A percentile compares a stretch with the other conserved stretches of the same genome.
Conservation (phyloP, 768 basidiomycete genomes). For the Rubroboletus pulcherrimus region DNA sequence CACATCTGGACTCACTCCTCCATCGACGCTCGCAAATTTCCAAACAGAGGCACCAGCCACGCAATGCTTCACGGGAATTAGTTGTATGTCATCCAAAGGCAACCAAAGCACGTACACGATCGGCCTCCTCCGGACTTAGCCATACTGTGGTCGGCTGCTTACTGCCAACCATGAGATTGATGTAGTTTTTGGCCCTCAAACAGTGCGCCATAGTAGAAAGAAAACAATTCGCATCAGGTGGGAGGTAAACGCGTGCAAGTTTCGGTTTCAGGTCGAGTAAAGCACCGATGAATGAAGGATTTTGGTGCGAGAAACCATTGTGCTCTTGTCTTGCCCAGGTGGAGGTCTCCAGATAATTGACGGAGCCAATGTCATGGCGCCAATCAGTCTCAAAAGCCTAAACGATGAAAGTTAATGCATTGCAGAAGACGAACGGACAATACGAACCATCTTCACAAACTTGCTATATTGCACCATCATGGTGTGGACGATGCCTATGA, state of each 20-base stretch:
- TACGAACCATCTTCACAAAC: conserved; percentile 73
- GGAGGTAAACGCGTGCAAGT: conserved; percentile 75
- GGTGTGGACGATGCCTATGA: conserved; percentile 84
- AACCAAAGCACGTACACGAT: conserved; percentile 40
- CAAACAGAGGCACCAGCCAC: conserved; percentile 84
- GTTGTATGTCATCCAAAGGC: background rate
- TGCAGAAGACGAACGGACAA: background rate
- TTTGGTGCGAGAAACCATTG: conserved; percentile 89
- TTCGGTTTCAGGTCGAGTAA: conserved; percentile 75
- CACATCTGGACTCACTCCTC: conserved; percentile 71
- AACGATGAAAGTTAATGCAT: background rate
- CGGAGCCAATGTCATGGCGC: conserved; percentile 64
- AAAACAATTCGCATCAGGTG: conserved; percentile 89
- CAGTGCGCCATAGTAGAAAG: conserved; percentile 83
- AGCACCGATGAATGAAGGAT: conserved; percentile 81
- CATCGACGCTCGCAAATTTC: conserved; percentile 76
- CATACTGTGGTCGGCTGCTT: conserved; percentile 82
- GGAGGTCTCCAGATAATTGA: conserved; percentile 87
- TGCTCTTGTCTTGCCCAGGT: conserved; percentile 86
- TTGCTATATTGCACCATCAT: conserved; percentile 91
- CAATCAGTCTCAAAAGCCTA: conserved; percentile 61
- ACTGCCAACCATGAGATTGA: conserved; percentile 86
- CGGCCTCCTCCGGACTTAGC: conserved; percentile 72
- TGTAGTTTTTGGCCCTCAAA: conserved; percentile 76
- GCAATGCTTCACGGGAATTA: conserved; percentile 54